Evolutionary conservation across 1,139 yeast species (phyloP), one percentile per base, ranked within the genome.

Genomic region (Taphrina communis): DNA sequence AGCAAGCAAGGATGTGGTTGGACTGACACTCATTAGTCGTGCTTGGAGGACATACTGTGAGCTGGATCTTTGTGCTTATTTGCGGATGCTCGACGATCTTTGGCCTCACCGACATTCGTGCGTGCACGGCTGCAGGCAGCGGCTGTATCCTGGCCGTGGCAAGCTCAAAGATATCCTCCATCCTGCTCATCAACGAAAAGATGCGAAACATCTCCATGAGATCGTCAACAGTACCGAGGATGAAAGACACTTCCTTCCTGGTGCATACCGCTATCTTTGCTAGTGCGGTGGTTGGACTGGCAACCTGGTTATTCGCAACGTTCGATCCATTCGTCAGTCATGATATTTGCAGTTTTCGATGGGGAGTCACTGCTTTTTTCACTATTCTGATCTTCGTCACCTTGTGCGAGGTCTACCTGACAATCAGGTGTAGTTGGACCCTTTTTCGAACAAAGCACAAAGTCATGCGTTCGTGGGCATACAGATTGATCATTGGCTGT

Each of bases 401-500:
- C 21, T 2, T 42, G 17, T n/a, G 58, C 42, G 25, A 53, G 42
- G 6, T 35, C 41, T 53, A 36, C 12, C 58, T 53, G 12, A 53
- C 58, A 5, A 36, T 53, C 21, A 35, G 58, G 21, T 53, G 58
- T 17, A 36, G 42, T 36, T 53, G 42, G 41, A 35, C 42, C 2
- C 42, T 53, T 2, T 11, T 53, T 3, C 58, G 58, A 2, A 53
- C 58, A 36, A 35, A 38, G 35, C 41, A 53, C 58, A 17, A 35
- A 11, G 25, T 53, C 58, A 53, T 53, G 58, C 41, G 58, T 11
- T 35, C 58, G 6, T 53, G 58, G 58, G 58, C 58, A 1, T 53
- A 53, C 17, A 17, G 58, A 4, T 17, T 53, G 17, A 53, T 53
- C 19, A 6, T 53, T 8, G 58, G 58, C 6, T 53, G 41, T n/a